Conservation (phyloP, 306 rosid genomes). For the Cicer chorassanicum region DNA sequence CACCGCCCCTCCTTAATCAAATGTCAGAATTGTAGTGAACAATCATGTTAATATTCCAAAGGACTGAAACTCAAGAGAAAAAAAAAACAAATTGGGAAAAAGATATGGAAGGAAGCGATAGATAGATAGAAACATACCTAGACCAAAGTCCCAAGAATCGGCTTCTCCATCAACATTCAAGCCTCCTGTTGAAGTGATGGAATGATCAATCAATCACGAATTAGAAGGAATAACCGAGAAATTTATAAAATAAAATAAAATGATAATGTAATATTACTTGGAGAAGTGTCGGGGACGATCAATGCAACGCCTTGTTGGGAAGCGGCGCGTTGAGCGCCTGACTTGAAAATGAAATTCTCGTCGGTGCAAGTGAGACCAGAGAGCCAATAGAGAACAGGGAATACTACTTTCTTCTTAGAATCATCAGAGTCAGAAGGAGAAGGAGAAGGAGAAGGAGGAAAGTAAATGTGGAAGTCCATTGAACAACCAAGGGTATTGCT, state of each 20-base stretch:
- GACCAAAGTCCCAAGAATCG: conserved; percentile 94
- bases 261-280: conserved; percentile 53
- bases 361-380: conserved; percentile 91
- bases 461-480: conserved; percentile 84
- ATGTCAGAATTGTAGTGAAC: background rate
- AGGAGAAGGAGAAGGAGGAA: conserved; percentile 92
- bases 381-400: conserved; percentile 90
- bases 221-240: background rate
- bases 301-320: conserved; percentile 74
- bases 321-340: conserved; percentile 90
- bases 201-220: background rate
- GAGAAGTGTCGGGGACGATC: conserved; percentile 88
- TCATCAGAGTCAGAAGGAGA: conserved; percentile 66
- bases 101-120: no score
- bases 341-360: conserved; percentile 75
- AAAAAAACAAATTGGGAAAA: no score
- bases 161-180: conserved; percentile 97
- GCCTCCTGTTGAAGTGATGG: conserved; percentile 59
- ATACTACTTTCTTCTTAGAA: conserved; percentile 50
- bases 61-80: no score
- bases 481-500: conserved; percentile 88
- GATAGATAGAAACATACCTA: conserved; percentile 57
- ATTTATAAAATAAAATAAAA: no score
- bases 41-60: background rate
- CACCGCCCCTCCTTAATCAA: no score